Conservation (phyloP, 2,329 filamentous ascomycete genomes). For the Aquanectria penicillioides region DNA sequence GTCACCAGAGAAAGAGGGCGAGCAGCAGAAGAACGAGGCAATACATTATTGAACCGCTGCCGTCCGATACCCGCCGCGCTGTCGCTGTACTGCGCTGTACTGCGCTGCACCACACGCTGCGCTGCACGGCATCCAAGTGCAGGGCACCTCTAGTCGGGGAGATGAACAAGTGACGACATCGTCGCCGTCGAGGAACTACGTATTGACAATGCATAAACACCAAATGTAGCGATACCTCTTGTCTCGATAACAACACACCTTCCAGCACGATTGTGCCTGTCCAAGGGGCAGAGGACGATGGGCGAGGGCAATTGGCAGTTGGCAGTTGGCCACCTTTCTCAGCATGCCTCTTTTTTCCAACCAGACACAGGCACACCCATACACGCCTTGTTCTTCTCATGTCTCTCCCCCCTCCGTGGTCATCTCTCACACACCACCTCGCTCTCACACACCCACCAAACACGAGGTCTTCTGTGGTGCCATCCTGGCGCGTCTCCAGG, state of each 20-base stretch:
- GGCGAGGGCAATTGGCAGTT: background rate
- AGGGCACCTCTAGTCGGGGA: conserved; percentile 6
- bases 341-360: too few species aligned
- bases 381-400: too few species aligned
- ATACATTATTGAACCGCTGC: background rate
- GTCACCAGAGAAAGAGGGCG: background rate
- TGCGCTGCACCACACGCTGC: background rate
- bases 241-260: background rate
- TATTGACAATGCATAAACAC: conserved; percentile 10
- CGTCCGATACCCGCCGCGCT: background rate
- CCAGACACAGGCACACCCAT: too few species aligned
- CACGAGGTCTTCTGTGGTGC: conserved; percentile 42
- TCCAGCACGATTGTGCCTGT: background rate
- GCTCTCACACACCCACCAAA: conserved; percentile 36
- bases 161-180: conserved; percentile 24
- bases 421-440: conserved; percentile 31
- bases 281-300: too few species aligned
- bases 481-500: conserved; percentile 37
- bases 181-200: conserved; percentile 11
- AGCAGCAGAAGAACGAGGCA: background rate
- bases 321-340: too few species aligned
- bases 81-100: conserved; percentile 13
- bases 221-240: background rate
- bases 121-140: conserved; percentile 23
- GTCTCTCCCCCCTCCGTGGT: background rate